phyloP scores from a whole-genome alignment of 306 rosid species.

The Malus fusca region DNA sequence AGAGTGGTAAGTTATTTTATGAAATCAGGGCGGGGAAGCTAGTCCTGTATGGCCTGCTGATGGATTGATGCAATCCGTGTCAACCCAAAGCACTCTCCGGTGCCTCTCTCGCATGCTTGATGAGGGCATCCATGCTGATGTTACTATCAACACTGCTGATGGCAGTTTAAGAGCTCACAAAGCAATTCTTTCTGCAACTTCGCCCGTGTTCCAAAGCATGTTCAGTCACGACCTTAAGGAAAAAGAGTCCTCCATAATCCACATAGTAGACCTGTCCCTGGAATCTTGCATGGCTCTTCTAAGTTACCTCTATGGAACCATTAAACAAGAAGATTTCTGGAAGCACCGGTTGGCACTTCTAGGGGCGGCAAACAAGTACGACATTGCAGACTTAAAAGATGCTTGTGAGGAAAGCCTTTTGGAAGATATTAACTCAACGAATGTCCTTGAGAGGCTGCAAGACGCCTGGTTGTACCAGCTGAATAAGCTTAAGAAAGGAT shows the following conservation, averaged over 20 bases:
- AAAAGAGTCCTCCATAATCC: constrained; percentile 66
- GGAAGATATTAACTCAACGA: constrained; percentile 65
- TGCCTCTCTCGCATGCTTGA: constrained; percentile 80
- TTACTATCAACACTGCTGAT: constrained; percentile 50
- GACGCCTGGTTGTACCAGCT: constrained; percentile 77
- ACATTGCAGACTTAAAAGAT: constrained; percentile 52
- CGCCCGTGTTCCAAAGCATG: constrained; percentile 84
- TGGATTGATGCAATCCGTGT: constrained; percentile 39
- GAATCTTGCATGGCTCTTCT: constrained; percentile 63
- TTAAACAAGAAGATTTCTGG: constrained; percentile 69
- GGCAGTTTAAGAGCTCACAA: constrained; percentile 77
- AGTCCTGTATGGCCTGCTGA: constrained; percentile 60
- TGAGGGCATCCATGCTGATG: constrained; percentile 68
- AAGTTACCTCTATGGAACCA: constrained; percentile 68
- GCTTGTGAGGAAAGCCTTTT: constrained; percentile 81
- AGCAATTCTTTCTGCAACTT: constrained; percentile 77
- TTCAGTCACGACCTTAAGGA: constrained; percentile 73
- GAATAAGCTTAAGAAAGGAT: constrained; percentile 74
- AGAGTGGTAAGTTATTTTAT: background rate
- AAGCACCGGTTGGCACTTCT: constrained; percentile 72
- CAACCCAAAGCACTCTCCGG: constrained; percentile 44
- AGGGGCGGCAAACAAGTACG: constrained; percentile 74
- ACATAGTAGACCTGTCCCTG: constrained; percentile 67
- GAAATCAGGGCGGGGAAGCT: constrained; percentile 55
- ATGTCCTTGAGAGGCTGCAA: constrained; percentile 74